Evolutionary conservation across 305 asterid genomes (phyloP), one percentile per base, ranked within the genome.

Genomic region (Fraxinus baroniana): DNA sequence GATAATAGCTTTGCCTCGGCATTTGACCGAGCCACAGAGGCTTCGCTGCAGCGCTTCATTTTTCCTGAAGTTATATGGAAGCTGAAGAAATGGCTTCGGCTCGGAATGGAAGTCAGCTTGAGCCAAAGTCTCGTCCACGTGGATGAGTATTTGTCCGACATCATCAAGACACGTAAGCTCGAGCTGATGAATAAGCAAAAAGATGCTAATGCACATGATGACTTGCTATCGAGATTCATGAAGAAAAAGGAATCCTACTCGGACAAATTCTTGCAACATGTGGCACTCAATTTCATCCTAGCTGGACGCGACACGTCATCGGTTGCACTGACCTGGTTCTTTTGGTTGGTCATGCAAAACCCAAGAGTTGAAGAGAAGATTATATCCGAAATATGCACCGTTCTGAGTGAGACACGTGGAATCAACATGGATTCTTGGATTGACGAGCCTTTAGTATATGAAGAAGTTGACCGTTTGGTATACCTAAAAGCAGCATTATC

Each of bases 241-340:
- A 95, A 91, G 91, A 94, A 93, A 36, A 92, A 92, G 2, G 98
- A 95, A 73, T 89, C 96, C 7, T 91, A 93, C 84, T 79, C 98
- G 0, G 95, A 93, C 81, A 86, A 91, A 30, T 92, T 90, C 83
- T 46, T 95, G 79, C 95, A 92, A 76, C 92, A 92, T 79, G 98
- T 95, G 90, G 98, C 98, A 7, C 96, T 95, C 73, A 95, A 92
- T 74, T 95, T 95, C 92, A 92, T 95, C 92, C 90, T 95, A 84
- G 98, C 98, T 33, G 98, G 98, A 44, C 90, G 98, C 0, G 98
- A 95, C 91, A 95, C 98, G 46, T 95, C 98, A 28, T 93, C 98
- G 0, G 98, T 89, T 0, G 98, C 98, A 2, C 88, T 95, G 68
- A 91, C 97, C 88, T 95, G 98, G 98, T 95, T 93, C 89, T 95